Base-by-base conservation (phyloP, 371 early-diverging fungal species). In the Basidiobolus heterosporus region DNA sequence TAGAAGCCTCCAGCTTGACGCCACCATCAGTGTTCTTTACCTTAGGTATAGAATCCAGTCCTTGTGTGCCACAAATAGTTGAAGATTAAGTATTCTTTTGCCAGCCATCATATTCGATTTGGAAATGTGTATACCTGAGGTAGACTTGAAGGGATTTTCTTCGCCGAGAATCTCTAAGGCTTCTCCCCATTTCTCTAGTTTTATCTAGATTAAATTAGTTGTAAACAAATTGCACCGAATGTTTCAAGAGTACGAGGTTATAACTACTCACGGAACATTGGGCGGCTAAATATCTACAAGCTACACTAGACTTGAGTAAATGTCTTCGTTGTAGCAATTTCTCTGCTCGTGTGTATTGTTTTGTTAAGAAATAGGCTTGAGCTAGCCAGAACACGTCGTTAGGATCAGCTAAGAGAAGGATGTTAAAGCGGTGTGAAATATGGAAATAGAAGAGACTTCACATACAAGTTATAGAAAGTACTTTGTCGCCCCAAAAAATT, bases 331-430 rank as follows among this genome's bases (percentile, higher is more conserved):
- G 64, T 15, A 81, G 46, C n/a, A 78, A 52, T 43, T 67, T 66
- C 22, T 71, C 51, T 13, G 75, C 76, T 38, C 78, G 56, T 17
- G 66, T 67, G 50, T 72, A 78, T 52, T 81, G 71, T 19, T 70
- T 66, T 17, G 70, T 62, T 17, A 65, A 57, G 52, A 68, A 77
- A 47, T 75, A 78, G 1, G 64, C 63, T 37, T 71, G 65, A 3
- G 79, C 75, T 13, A 78, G 56, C 61, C 66, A 65, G 49, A 70
- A 75, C 6, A 67, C 61, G 47, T 83, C 79, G 41, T 68, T 60
- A 1, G 68, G 45, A 38, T 71, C 72, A 24, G 67, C 79, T 75
- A 53, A 18, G 44, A 15, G 15, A 41, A 23, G 36, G 38, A 50
- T 23, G 11, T 39, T 19, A 37, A 38, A 24, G 19, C 15, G 15